Conservation (phyloP, 352 stramenopile species). For the Phytopythium ostracodes region DNA sequence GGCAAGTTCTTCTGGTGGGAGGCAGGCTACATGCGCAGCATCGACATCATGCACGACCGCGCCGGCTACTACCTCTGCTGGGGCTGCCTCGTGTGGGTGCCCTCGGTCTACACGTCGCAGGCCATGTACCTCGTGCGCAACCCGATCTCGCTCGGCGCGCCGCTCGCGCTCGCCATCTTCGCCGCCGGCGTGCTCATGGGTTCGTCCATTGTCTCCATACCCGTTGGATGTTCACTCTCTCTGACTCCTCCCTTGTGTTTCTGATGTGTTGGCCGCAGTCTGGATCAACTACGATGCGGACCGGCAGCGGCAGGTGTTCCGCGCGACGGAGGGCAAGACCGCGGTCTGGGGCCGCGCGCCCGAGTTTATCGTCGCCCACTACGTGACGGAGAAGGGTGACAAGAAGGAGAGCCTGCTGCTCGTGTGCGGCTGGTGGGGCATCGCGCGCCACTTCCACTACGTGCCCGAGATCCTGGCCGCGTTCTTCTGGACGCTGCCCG, state of each 20-base stretch:
- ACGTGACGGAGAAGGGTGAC: constrained; percentile 88
- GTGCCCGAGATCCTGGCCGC: constrained; percentile 89
- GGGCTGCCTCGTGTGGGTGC: constrained; percentile 97
- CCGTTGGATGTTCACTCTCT: no score
- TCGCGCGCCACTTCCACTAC: constrained; percentile 95
- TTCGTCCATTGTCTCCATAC: constrained; percentile 13
- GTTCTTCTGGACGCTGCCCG: constrained; percentile 73
- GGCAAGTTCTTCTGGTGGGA: constrained; percentile 98
- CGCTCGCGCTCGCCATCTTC: constrained; percentile 47
- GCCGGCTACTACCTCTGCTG: constrained; percentile 96
- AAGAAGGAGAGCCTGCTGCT: constrained; percentile 91
- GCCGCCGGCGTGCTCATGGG: constrained; percentile 72
- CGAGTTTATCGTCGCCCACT: constrained; percentile 92
- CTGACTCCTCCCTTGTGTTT: constrained; percentile 1
- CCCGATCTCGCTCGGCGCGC: constrained; percentile 58
- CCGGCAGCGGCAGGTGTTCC: constrained; percentile 92
- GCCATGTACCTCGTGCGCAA: constrained; percentile 92
- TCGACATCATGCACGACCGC: constrained; percentile 96
- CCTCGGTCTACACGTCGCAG: constrained; percentile 95
- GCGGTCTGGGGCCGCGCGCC: constrained; percentile 90
- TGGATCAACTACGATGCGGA: constrained; percentile 96
- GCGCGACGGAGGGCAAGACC: constrained; percentile 78
- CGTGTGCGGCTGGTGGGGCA: constrained; percentile 91
- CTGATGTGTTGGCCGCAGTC: constrained; percentile 37
- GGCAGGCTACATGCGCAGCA: constrained; percentile 95